Conservation (phyloP, 108 stramenopile genomes). For the Fragilariopsis cylindrus region DNA sequence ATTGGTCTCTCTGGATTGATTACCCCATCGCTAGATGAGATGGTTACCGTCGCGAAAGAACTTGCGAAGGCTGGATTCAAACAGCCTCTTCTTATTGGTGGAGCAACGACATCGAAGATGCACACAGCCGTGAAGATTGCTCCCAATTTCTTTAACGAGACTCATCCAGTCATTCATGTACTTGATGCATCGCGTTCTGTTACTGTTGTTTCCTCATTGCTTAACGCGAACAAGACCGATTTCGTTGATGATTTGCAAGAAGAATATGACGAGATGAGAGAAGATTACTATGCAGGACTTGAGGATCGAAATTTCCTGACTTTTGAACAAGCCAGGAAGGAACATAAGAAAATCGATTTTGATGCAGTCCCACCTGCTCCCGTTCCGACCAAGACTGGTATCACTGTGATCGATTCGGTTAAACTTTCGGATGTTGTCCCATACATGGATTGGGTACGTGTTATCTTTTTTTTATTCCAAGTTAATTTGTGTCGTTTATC, state of each 20-base stretch:
- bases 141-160: conserved; percentile 89
- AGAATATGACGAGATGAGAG: conserved; percentile 73
- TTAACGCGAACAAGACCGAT: conserved; percentile 86
- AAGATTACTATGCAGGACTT: conserved; percentile 98
- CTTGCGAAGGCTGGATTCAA: conserved; percentile 94
- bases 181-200: conserved; percentile 98
- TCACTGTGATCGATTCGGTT: conserved; percentile 81
- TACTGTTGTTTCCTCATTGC: conserved; percentile 92
- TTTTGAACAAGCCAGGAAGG: conserved; percentile 86
- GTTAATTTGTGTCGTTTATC: neutral
- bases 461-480: neutral
- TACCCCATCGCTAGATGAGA: conserved; percentile 99
- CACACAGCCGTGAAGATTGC: conserved; percentile 99
- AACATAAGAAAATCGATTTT: conserved; percentile 90
- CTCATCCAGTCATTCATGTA: conserved; percentile 98
- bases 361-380: conserved; percentile 85
- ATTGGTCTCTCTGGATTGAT: conserved; percentile 99
- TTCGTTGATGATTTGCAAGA: conserved; percentile 91
- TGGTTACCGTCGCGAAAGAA: conserved; percentile 99
- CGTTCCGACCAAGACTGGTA: conserved; percentile 73
- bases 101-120: conserved; percentile 99
- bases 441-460: conserved; percentile 96
- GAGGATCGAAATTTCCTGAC: conserved; percentile 95
- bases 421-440: conserved; percentile 89
- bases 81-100: conserved; percentile 97